phyloP scores from a whole-genome alignment of 148 eudicot species.

The Camellia sinensis region DNA sequence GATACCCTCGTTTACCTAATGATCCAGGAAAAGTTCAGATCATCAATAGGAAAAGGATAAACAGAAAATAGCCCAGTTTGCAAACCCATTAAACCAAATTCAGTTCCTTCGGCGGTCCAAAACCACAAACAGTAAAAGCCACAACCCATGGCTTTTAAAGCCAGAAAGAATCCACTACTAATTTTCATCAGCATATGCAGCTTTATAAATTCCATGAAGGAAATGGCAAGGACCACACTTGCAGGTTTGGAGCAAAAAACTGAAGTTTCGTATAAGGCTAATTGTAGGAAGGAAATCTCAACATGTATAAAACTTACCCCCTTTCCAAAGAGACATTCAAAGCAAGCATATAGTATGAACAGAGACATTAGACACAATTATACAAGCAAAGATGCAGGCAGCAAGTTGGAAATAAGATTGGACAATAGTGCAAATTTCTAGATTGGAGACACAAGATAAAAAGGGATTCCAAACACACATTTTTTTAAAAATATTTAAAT shows the following conservation, averaged over 20 bases:
- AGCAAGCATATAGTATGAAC: neutral
- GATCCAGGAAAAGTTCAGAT: slow-evolving; percentile 14
- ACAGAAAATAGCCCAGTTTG: neutral
- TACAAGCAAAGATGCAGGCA: slow-evolving; percentile 1
- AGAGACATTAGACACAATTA: neutral
- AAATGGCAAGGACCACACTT: neutral
- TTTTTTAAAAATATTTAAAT: too few relatives aligned
- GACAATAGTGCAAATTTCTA: neutral
- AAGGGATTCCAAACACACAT: neutral
- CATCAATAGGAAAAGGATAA: neutral
- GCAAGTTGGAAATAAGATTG: neutral
- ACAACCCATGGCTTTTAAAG: neutral
- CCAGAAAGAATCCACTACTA: neutral
- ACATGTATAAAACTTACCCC: neutral
- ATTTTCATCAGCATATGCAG: neutral
- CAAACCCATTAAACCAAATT: neutral
- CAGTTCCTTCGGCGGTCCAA: neutral
- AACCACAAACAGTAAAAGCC: neutral
- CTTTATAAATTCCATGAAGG: neutral
- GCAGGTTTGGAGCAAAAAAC: neutral
- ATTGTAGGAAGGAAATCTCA: neutral
- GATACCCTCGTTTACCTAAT: slow-evolving; percentile 91
- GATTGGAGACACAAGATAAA: neutral
- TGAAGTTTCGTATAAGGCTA: neutral
- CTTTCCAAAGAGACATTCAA: neutral